phyloP scores from a whole-genome alignment of 495 filamentous ascomycete genomes.

The Talaromyces ruber region DNA sequence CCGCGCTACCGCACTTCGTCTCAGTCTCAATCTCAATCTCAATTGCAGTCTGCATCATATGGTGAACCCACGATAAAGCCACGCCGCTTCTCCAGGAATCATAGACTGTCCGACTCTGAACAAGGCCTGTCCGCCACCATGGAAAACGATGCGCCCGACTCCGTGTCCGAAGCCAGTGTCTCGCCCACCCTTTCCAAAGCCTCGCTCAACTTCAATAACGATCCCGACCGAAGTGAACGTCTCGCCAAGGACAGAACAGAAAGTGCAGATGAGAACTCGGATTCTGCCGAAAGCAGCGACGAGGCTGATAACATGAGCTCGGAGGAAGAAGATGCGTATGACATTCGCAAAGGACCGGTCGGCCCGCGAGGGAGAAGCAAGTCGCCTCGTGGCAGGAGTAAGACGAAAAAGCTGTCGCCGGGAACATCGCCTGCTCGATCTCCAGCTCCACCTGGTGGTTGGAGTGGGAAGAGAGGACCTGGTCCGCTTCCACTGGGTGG shows the following conservation, averaged over 20 bases:
- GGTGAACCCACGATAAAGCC: neutral
- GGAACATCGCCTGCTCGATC: slow-evolving; percentile 3
- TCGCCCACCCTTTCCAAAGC: neutral
- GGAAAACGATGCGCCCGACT: neutral
- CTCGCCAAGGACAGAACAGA: slow-evolving; percentile 69
- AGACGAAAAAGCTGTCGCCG: slow-evolving; percentile 10
- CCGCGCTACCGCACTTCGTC: neutral
- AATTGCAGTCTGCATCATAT: neutral
- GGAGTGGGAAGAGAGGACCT: slow-evolving; percentile 27
- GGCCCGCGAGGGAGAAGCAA: slow-evolving; percentile 23
- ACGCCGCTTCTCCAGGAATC: neutral
- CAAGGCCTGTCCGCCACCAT: neutral
- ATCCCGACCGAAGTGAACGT: slow-evolving; percentile 34
- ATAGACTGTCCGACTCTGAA: neutral
- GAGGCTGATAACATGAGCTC: slow-evolving; percentile 37
- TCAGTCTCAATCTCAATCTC: neutral
- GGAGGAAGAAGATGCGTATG: slow-evolving; percentile 35
- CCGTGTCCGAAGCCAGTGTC: neutral
- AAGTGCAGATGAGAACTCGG: slow-evolving; percentile 43
- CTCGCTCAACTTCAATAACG: neutral
- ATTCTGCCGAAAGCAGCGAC: slow-evolving; percentile 40
- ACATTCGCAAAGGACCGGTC: slow-evolving; percentile 8
- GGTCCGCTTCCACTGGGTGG: slow-evolving; percentile 4
- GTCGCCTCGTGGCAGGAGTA: slow-evolving; percentile 24
- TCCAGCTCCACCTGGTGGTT: neutral